Percentiles rank a stretch among this genome's conserved stretches.
phyloP scores from a whole-genome alignment of 257 asterid species.

The Solanum tarijense region DNA sequence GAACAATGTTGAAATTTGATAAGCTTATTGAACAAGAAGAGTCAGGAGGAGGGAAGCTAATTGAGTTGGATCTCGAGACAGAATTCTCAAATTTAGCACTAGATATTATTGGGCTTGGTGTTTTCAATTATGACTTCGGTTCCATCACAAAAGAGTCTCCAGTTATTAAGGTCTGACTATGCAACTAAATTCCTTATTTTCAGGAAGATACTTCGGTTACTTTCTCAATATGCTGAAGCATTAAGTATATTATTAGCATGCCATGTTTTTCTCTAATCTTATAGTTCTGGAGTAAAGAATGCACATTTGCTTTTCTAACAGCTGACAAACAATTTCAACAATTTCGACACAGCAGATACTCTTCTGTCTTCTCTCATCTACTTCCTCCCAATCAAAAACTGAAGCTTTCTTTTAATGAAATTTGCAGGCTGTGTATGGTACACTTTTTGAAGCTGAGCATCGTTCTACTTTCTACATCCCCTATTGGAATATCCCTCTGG shows the following conservation, averaged over 20 bases:
- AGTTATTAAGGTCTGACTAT: slow-evolving; percentile 59
- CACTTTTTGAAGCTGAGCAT: slow-evolving; percentile 97
- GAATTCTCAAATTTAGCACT: slow-evolving; percentile 92
- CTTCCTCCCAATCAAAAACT: background rate
- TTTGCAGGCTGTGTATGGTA: slow-evolving; percentile 90
- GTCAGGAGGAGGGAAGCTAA: slow-evolving; percentile 33
- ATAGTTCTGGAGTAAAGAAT: background rate
- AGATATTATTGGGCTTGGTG: slow-evolving; percentile 92
- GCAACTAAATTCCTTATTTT: slow-evolving; percentile 1
- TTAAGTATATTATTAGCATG: background rate
- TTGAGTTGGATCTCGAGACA: slow-evolving; percentile 84
- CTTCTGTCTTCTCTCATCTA: background rate
- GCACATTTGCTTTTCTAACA: background rate
- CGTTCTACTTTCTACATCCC: slow-evolving; percentile 95
- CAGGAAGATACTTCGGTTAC: background rate
- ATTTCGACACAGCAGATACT: background rate
- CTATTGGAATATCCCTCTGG: slow-evolving; percentile 89
- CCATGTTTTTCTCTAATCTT: background rate
- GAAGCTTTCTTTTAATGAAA: background rate
- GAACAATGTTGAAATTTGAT: slow-evolving; percentile 59
- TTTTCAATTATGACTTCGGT: slow-evolving; percentile 90
- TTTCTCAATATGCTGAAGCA: background rate
- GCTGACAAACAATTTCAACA: background rate
- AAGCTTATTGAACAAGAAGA: slow-evolving; percentile 51
- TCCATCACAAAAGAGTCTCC: slow-evolving; percentile 95